Percentiles rank a stretch among this genome's conserved stretches.
Evolutionary conservation across 2,329 filamentous ascomycete genomes (phyloP).

Genomic region (Colletotrichum spaethianum): DNA sequence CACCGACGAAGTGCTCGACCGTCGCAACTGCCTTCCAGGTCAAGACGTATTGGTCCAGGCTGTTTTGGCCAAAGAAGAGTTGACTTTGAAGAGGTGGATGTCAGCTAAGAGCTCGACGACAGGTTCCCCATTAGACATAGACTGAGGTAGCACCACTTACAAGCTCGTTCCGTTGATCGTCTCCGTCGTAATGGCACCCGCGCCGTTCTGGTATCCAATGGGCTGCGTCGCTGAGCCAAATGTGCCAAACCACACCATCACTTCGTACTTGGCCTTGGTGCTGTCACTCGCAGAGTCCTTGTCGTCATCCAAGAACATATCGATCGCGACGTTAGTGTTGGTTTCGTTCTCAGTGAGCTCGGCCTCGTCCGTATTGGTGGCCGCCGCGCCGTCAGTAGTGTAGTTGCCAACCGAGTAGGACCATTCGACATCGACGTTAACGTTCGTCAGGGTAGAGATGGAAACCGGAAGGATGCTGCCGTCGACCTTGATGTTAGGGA

Average conservation of each 20-base stretch:
- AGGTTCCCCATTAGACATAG: neutral
- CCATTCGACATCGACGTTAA: conserved; percentile 65
- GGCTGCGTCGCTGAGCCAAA: conserved; percentile 63
- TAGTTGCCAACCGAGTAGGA: conserved; percentile 62
- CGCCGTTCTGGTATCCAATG: conserved; percentile 54
- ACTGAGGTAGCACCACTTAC: conserved; percentile 48
- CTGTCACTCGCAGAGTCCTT: conserved; percentile 56
- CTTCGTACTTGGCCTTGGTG: conserved; percentile 61
- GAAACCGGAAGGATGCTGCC: conserved; percentile 58
- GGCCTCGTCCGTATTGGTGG: conserved; percentile 51
- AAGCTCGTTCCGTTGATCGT: conserved; percentile 59
- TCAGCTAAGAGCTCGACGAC: neutral
- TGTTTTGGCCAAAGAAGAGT: conserved; percentile 60
- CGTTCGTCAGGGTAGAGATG: conserved; percentile 54
- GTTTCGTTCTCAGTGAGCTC: conserved; percentile 53
- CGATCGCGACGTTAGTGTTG: conserved; percentile 70
- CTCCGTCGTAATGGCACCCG: conserved; percentile 51
- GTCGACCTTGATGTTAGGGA: conserved; percentile 66
- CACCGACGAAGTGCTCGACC: conserved; percentile 59
- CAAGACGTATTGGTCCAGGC: conserved; percentile 59
- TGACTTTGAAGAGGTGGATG: conserved; percentile 46
- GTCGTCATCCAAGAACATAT: conserved; percentile 70
- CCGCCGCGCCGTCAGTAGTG: conserved; percentile 44
- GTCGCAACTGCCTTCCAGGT: conserved; percentile 61
- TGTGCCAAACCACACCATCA: conserved; percentile 71